A percentile compares a stretch with the other conserved stretches of the same genome.
Conservation (phyloP, 371 early-diverging fungal species). For the Homolaphlyctis polyrhiza region DNA sequence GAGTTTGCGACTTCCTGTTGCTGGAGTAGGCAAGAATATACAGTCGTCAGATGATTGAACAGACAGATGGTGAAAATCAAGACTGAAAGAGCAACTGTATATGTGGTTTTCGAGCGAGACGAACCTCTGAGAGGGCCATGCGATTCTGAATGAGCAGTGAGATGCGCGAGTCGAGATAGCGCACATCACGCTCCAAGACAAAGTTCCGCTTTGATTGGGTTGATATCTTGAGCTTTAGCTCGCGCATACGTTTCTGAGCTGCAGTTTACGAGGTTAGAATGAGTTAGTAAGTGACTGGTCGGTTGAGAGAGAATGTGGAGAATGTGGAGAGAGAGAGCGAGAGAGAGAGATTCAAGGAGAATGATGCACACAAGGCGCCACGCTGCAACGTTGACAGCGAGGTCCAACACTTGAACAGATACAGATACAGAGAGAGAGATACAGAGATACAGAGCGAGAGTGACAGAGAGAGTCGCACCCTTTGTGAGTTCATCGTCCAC, state of each 20-base stretch:
- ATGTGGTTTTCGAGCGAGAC: not conserved
- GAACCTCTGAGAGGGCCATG: conserved; percentile 79
- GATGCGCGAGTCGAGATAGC: conserved; percentile 89
- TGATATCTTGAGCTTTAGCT: conserved; percentile 84
- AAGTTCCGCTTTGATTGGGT: conserved; percentile 94
- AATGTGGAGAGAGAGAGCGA: no score
- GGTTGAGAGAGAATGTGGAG: no score
- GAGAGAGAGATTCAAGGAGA: no score
- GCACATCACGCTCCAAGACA: conserved; percentile 87
- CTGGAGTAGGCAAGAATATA: conserved; percentile 23
- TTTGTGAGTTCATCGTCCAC: conserved; percentile 88
- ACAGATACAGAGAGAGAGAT: no score
- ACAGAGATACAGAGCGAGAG: no score
- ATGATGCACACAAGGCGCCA: no score
- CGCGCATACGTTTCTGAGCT: conserved; percentile 82
- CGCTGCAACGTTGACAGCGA: no score
- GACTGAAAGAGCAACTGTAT: not conserved
- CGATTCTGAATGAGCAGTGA: conserved; percentile 91
- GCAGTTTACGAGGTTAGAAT: not conserved
- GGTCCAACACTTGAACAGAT: no score
- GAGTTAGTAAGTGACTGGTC: not conserved
- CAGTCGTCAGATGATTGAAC: not conserved
- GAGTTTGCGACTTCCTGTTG: conserved; percentile 74
- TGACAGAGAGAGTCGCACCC: conserved; percentile 35
- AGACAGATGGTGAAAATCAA: not conserved